Conservation (phyloP, 2,329 filamentous ascomycete species). For the Aspergillus sp. region DNA sequence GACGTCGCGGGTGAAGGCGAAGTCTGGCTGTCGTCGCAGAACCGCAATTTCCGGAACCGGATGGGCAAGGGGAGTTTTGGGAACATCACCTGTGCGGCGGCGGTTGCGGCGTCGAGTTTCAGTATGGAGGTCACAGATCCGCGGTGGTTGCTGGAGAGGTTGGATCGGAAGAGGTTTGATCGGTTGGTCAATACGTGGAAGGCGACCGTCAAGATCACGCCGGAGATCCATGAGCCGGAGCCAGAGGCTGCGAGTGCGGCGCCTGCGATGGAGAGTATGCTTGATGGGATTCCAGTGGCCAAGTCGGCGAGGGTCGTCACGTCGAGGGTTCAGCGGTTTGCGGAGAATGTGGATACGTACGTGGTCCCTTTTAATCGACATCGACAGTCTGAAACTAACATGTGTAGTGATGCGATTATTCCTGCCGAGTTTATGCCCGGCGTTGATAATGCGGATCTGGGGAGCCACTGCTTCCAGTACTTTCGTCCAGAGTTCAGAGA, state of each 20-base stretch:
- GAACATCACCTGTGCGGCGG: not conserved
- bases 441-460: not conserved
- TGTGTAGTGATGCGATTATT: not conserved
- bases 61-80: slow-evolving; percentile 1
- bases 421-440: not conserved
- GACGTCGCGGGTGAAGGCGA: not conserved
- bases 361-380: not conserved
- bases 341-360: not conserved
- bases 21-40: slow-evolving; percentile 4
- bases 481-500: not conserved
- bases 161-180: not conserved
- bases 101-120: not conserved
- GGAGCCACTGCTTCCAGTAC: slow-evolving; percentile 1
- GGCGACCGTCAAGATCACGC: not conserved
- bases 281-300: not conserved
- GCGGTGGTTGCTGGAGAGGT: not conserved
- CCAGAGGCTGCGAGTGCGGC: not conserved
- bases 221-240: not conserved
- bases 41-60: slow-evolving; percentile 7
- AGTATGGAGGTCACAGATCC: not conserved
- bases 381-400: not conserved
- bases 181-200: not conserved
- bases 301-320: not conserved
- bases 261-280: not conserved
- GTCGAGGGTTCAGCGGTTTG: not conserved